Evolutionary conservation across 2,329 filamentous ascomycete genomes (phyloP).

Genomic region (Pyricularia sp.): DNA sequence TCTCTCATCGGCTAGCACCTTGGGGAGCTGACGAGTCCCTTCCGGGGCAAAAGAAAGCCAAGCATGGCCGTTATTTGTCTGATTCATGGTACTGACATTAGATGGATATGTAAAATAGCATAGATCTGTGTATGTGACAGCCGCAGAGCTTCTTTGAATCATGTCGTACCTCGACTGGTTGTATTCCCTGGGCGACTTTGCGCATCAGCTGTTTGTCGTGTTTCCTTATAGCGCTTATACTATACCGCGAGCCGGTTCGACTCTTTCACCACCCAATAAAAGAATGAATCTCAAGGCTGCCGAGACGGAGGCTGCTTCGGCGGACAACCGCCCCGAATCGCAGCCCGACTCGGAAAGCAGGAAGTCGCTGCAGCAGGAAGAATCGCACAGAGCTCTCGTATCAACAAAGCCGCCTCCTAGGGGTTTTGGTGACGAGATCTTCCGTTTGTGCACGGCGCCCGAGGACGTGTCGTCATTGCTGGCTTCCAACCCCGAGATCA

Average conservation of each 20-base stretch:
- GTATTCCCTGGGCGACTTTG: constrained; percentile 6
- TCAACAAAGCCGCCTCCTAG: constrained; percentile 4
- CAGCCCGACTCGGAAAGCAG: background rate
- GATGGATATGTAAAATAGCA: background rate
- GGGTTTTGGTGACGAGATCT: constrained; percentile 33
- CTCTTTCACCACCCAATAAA: background rate
- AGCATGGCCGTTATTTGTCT: background rate
- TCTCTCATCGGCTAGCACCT: background rate
- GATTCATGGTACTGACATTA: background rate
- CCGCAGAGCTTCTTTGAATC: background rate
- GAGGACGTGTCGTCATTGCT: constrained; percentile 50
- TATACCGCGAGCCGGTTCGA: constrained; percentile 8
- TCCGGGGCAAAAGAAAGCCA: background rate
- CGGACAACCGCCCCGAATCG: background rate
- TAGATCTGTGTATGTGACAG: background rate
- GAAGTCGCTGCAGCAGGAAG: background rate
- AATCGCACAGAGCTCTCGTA: background rate
- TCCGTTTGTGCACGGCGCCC: constrained; percentile 39
- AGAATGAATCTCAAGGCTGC: background rate
- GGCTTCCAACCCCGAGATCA: constrained; percentile 39
- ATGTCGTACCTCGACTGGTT: constrained; percentile 2
- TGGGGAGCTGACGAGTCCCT: background rate
- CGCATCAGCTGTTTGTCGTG: constrained; percentile 20
- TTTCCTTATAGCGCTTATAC: constrained; percentile 21
- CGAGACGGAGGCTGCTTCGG: background rate